Evolutionary conservation across 148 eudicot genomes (phyloP).

Genomic region (Vaccinium vitisidaea): DNA sequence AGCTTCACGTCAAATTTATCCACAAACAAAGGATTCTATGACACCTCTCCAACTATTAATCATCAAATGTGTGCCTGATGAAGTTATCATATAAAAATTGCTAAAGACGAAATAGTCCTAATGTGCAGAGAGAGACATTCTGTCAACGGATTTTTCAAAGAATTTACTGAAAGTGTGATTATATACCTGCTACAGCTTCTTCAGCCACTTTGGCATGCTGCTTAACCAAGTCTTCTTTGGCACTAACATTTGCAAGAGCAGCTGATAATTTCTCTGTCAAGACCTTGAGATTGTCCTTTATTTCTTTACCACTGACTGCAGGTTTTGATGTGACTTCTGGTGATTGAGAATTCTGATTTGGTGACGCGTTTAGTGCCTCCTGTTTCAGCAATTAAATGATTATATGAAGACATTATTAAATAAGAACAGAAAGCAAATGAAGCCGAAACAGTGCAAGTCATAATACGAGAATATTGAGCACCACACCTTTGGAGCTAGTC

Average conservation of each 20-base stretch:
- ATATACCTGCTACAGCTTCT: conserved; percentile 90
- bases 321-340: conserved; percentile 58
- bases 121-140: not conserved
- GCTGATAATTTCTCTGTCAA: conserved; percentile 78
- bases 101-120: not conserved
- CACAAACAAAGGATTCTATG: not conserved
- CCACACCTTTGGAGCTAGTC: not conserved
- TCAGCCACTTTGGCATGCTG: conserved; percentile 93
- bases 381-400: not conserved
- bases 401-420: not conserved
- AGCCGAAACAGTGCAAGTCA: not conserved
- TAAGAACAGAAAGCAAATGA: not conserved
- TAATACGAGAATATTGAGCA: not conserved
- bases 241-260: conserved; percentile 72
- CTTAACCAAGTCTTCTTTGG: conserved; percentile 82
- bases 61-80: not conserved
- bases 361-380: conserved; percentile 33
- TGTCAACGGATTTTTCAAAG: not conserved
- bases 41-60: not conserved
- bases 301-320: conserved; percentile 25
- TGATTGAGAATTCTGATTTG: conserved; percentile 38
- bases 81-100: not conserved
- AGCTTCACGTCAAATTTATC: not conserved
- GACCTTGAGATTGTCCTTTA: conserved; percentile 42
- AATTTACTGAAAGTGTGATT: not conserved